Evolutionary conservation across 2,329 filamentous ascomycete genomes (phyloP), one percentile per base, ranked within the genome.

Genomic region (Penicillium sclerotigenum): DNA sequence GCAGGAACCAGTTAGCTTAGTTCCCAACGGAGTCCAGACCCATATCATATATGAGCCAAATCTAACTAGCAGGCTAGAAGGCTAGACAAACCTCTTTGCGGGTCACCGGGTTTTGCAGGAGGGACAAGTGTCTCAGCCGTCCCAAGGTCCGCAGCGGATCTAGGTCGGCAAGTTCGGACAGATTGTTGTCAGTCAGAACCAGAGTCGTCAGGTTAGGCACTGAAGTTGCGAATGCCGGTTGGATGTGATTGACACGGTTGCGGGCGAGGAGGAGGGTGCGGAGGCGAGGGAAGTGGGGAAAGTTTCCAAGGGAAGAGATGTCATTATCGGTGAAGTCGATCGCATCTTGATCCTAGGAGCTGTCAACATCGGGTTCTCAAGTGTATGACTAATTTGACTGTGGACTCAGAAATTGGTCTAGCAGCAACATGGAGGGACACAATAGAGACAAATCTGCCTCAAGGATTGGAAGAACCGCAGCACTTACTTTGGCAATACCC

Each of bases 251-350:
- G 70, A 99, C 83, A 65, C 94, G 88, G 77, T 99, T 99, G 62
- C 91, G 87, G 52, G 91, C 91, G 52, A 96, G 84, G 46, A 99
- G 86, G 40, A 99, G 84, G 20, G 91, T 96, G 66, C 86, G 89
- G 68, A 97, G 81, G 65, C 94, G 89, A 43, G 91, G 92, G 54
- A 89, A 93, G 48, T 96, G 85, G 4, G 94, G 94, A 73, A 99
- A 96, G 79, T 97, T 97, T 63, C 87, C 88, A 61, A 99, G 84
- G 47, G 88, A 81, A 66, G 90, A 86, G 70, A 99, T 93, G 76
- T 97, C 92, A 76, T 99, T 99, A 81, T 99, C 94, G 75, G 94
- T 97, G 69, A 99, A 87, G 79, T 99, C 94, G 81, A 99, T 95
- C 64, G 90, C 87, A 80, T 97, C 94, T 83, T 95, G 91, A 68